Percentiles rank a stretch among this genome's conserved stretches.
phyloP scores from a whole-genome alignment of 2,329 filamentous ascomycete species.

The Cytospora piceicola region DNA sequence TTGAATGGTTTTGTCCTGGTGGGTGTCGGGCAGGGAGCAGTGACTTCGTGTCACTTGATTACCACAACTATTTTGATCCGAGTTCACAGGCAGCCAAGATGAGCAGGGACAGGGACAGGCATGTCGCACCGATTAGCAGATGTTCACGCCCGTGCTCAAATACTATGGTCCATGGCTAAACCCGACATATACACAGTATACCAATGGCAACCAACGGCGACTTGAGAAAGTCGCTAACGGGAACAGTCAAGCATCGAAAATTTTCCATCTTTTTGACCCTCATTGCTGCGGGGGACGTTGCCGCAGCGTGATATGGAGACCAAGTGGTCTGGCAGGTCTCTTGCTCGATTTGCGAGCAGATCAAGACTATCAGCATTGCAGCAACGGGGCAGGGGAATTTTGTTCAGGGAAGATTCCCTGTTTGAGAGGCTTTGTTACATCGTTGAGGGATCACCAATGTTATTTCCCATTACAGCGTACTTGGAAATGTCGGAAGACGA shows the following conservation, averaged over 20 bases:
- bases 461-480: background rate
- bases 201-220: background rate
- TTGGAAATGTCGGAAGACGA: background rate
- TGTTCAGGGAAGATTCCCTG: slow-evolving; percentile 1
- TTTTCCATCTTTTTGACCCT: too few relatives aligned
- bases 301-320: background rate
- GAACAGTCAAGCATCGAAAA: background rate
- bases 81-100: background rate
- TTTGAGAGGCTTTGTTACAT: background rate
- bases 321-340: background rate
- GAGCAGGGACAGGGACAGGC: background rate
- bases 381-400: background rate
- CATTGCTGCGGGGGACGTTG: background rate
- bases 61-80: background rate
- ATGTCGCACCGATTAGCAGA: background rate
- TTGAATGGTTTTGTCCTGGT: background rate
- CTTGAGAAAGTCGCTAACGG: background rate
- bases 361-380: background rate
- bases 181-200: background rate
- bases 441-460: background rate
- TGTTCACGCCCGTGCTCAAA: background rate
- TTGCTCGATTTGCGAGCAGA: background rate
- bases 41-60: background rate
- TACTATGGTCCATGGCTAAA: background rate
- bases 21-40: background rate